Evolutionary conservation across 2,329 filamentous ascomycete species (phyloP), one percentile per base, ranked within the genome.

Genomic region (Coniella vitis): DNA sequence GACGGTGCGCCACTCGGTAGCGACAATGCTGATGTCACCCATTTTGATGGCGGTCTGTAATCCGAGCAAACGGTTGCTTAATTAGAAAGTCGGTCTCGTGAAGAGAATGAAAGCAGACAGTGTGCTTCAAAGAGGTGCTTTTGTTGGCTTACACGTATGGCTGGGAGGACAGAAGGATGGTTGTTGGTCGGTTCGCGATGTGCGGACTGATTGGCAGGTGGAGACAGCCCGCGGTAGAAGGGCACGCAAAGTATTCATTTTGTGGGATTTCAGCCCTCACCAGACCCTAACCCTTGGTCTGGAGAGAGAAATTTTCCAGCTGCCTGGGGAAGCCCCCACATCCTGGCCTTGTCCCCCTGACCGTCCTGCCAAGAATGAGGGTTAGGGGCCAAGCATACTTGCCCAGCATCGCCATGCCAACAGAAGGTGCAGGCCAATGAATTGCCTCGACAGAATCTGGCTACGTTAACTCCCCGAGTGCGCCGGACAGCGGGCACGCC

Each of bases 1-100:
- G 72, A 98, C 90, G 75, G 90, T 81, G 80, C 90, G 90, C 90
- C 90, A 94, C 73, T 83, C 80, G 69, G 86, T 86, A 72, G 83
- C 76, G 76, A 84, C 84, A 75, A 90, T 84, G 68, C 84, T 76
- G 75, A 86, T 83, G 78, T 88, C 84, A 75, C 84, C 83, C 86
- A 89, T 89, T 81, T 73, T 84, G 78, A 74, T 74, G 73, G 70
- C 74, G 71, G 73, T 76, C 75, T 82, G 67, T 42, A 29, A 20
- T 55, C 55, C 63, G 58, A 42, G 57, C 52, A 38, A 43, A 40
- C 41, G 48, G 59, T 55, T 59, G 60, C 43, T 54, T 49, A 52
- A 51, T 60, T 47, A 58, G 59, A 60, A 55, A 19, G 50, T 42
- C 38, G 35, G 42, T 49, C 32, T 45, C 40, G 38, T 29, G 45